phyloP scores from a whole-genome alignment of 805 yeast genomes.

The Kluyveromyces wickerhamii region DNA sequence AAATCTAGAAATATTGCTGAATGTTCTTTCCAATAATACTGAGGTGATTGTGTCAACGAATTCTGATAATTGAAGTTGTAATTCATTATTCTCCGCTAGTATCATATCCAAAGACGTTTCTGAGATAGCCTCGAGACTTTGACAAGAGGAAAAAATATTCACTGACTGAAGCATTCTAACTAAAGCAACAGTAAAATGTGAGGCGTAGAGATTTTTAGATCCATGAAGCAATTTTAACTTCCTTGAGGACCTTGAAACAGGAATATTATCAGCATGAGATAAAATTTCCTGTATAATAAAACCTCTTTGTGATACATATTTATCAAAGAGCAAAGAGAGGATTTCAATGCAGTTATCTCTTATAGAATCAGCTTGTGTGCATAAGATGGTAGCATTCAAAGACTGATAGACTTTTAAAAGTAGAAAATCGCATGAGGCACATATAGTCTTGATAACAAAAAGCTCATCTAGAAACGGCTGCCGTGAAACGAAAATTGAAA shows the following conservation, averaged over 20 bases:
- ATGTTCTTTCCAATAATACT: conserved; percentile 16
- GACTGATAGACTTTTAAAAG: conserved; percentile 12
- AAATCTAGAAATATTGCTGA: conserved; percentile 23
- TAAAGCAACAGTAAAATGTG: conserved; percentile 26
- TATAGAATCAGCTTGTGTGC: background rate
- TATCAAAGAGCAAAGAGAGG: conserved; percentile 30
- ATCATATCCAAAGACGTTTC: conserved; percentile 5
- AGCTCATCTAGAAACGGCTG: conserved; percentile 38
- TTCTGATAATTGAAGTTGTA: conserved; percentile 4
- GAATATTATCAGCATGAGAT: conserved; percentile 41
- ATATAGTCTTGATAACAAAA: conserved; percentile 51
- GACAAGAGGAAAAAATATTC: conserved; percentile 12
- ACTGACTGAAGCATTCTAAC: conserved; percentile 20
- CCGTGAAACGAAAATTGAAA: conserved; percentile 20
- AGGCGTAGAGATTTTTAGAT: conserved; percentile 9
- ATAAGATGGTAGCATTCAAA: background rate
- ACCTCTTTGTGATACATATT: conserved; percentile 42
- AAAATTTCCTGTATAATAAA: conserved; percentile 57
- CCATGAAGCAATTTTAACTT: conserved; percentile 16
- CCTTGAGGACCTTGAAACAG: conserved; percentile 34
- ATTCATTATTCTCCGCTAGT: conserved; percentile 6
- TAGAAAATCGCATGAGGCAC: conserved; percentile 30
- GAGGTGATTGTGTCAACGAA: conserved; percentile 22
- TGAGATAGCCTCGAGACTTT: conserved; percentile 1
- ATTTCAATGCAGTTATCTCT: conserved; percentile 1